Percentiles rank a stretch among this genome's conserved stretches.
These are phyloP conservation scores for Neonectria hederae DNA, from an alignment of 2,329 filamentous ascomycete genomes.

Conservation along the genomic window DNA sequence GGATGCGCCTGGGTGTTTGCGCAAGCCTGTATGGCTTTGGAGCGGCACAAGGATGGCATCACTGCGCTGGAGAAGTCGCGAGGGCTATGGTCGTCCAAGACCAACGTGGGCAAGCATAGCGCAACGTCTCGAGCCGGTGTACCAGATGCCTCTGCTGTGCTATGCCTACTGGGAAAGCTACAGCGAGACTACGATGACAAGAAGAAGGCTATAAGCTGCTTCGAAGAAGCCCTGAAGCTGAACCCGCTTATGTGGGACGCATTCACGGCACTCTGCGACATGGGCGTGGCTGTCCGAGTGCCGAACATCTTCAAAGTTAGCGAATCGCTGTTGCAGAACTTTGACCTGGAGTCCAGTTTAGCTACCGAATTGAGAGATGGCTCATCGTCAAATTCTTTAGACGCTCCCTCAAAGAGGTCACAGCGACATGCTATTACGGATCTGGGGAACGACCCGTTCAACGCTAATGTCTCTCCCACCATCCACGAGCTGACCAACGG, in stretches of 20 bases:
- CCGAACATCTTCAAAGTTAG: constrained; percentile 87
- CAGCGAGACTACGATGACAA: constrained; percentile 85
- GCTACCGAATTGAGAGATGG: constrained; percentile 50
- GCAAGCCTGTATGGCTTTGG: constrained; percentile 84
- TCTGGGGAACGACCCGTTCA: constrained; percentile 61
- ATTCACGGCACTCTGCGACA: constrained; percentile 87
- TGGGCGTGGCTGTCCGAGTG: constrained; percentile 81
- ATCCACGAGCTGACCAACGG: constrained; percentile 55
- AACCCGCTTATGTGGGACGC: constrained; percentile 99
- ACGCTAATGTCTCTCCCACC: constrained; percentile 52
- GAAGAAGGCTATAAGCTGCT: constrained; percentile 84
- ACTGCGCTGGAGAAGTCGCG: constrained; percentile 84
- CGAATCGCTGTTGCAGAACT: constrained; percentile 59
- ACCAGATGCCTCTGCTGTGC: constrained; percentile 86
- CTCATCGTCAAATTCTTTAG: constrained; percentile 46
- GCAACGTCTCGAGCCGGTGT: constrained; percentile 77
- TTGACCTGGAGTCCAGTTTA: constrained; percentile 50
- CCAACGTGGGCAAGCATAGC: constrained; percentile 83
- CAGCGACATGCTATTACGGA: constrained; percentile 51
- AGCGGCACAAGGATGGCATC: constrained; percentile 82
- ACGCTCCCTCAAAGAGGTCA: constrained; percentile 54
- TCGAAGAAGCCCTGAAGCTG: constrained; percentile 85
- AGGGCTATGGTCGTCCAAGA: constrained; percentile 78
- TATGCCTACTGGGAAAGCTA: constrained; percentile 86
- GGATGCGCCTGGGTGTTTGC: constrained; percentile 94